Base-by-base conservation (phyloP, 257 asterid species). In the Salvia rosmarinus region DNA sequence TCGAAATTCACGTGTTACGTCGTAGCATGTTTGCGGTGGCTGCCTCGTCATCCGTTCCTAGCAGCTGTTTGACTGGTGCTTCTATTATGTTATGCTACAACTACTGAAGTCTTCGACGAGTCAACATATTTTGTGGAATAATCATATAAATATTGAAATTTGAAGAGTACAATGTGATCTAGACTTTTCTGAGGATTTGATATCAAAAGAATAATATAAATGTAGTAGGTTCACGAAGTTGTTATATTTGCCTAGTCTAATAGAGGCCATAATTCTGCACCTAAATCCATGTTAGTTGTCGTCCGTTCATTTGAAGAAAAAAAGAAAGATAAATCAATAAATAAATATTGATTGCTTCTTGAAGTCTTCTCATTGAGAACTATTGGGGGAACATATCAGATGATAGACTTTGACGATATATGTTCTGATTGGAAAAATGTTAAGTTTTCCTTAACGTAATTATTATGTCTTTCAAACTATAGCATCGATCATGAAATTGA, bases 131-230 rank as follows among this genome's bases (percentile, higher is more conserved):
- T 37, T 66, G 77, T 70, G 57, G 52, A 58, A 58, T 28, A 65
- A 67, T 49, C 67, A 72, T 59, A 21, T 52, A 19, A 59, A 49
- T 72, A 19, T 77, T 66, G 78, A 77, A 70, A 67, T 77, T 77
- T 72, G 6, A 44, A 58, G 44, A 77, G 66, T 40, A 19, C 58
- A 19, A 49, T 39, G 14, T 30, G 56, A 14, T 35, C 30, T 25
- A 25, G 30, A 3, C 30, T 20, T 46, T 49, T 32, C 68, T 23
- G 5, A 34, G 44, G 3, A 23, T 40, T 76, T 30, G 32, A 37
- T 6, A 62, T 49, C 4, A 37, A 28, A 17, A 16, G 4, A 13
- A 28, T 6, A 67, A 74, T 71, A 23, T 32, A 35, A 32, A 39
- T 1, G 40, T 67, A 64, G 23, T 19, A 19, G n/a, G 17, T 8